Base-by-base conservation (phyloP, 176 grass and related monocot genomes). In the Aegilops umbellulata region DNA sequence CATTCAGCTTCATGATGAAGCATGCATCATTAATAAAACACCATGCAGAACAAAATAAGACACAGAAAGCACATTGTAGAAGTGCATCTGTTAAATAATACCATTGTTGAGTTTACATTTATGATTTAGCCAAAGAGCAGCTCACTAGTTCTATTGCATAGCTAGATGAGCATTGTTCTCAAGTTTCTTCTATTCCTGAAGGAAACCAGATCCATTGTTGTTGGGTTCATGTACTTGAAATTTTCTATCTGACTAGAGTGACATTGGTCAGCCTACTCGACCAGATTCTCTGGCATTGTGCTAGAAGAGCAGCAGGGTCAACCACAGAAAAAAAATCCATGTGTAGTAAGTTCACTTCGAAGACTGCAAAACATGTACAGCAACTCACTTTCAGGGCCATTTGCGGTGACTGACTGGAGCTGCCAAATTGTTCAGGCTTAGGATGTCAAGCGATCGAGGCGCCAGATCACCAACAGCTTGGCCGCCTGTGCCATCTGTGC, bases 401-500 rank as follows among this genome's bases (percentile, higher is more conserved):
- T n/a, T 84, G 35, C 24, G 69, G 77, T 81, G 82, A 69, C 75
- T 75, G 70, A 31, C 58, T 51, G 84, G 76, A 86, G 84, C 92
- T 65, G 88, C 86, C 86, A 98, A 82, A 88, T 95, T 92, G 78
- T 79, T 81, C 23, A 98, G 80, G 88, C 85, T 93, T 73, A 91
- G 60, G 76, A 98, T 82, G 78, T 98, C 94, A 80, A 95, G 97
- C 25, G 97, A 95, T 31, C 76, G 92, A 77, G 87, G 78, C 34
- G 86, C 82, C 84, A 86, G 85, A 78, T 34, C 77, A 75, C 42
- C 64, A n/a, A 86, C 86, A 74, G 78, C 81, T 60, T 70, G 82
- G 25, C 73, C 78, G 7, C 73, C 82, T 25, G 24, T 78, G 14
- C 53, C 76, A 74, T 49, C 81, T 23, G 31, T 4, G 23, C 79